These are phyloP conservation scores for Leucoagaricus sp. DNA, from an alignment of 1,284 basidiomycete species.

Conservation along the genomic window DNA sequence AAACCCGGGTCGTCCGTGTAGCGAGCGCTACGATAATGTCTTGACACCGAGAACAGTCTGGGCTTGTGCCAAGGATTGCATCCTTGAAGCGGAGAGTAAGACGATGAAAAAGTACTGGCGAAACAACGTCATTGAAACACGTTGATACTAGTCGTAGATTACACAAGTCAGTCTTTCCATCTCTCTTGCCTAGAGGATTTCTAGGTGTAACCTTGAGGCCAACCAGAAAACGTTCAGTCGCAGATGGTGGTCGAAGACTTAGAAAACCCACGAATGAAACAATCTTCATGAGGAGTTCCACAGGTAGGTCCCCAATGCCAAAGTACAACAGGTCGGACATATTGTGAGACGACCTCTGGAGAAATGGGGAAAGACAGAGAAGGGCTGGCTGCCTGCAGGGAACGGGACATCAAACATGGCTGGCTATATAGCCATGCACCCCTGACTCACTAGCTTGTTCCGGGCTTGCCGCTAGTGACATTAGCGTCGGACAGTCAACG, in stretches of 20 bases:
- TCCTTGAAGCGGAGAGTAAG: neutral
- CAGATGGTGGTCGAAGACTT: neutral
- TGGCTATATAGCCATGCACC: no score
- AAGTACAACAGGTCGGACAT: no score
- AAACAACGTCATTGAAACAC: neutral
- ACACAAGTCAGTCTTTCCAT: neutral
- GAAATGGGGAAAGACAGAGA: no score
- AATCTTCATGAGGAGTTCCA: slow-evolving; percentile 2
- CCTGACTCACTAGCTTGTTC: no score
- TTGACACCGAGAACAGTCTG: neutral
- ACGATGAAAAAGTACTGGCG: neutral
- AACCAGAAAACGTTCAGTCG: neutral
- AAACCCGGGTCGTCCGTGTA: neutral
- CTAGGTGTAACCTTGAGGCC: neutral
- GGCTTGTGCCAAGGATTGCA: neutral
- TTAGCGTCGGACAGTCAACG: no score
- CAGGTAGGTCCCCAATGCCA: neutral
- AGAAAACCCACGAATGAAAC: neutral
- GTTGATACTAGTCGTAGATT: slow-evolving; percentile 2
- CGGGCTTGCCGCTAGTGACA: no score
- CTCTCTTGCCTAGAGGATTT: neutral
- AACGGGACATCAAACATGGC: no score
- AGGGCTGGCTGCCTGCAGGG: no score
- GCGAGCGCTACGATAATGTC: slow-evolving; percentile 4
- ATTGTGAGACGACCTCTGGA: no score